Evolutionary conservation across 306 rosid species (phyloP), one percentile per base, ranked within the genome.

Genomic region (Quillaja saponaria): DNA sequence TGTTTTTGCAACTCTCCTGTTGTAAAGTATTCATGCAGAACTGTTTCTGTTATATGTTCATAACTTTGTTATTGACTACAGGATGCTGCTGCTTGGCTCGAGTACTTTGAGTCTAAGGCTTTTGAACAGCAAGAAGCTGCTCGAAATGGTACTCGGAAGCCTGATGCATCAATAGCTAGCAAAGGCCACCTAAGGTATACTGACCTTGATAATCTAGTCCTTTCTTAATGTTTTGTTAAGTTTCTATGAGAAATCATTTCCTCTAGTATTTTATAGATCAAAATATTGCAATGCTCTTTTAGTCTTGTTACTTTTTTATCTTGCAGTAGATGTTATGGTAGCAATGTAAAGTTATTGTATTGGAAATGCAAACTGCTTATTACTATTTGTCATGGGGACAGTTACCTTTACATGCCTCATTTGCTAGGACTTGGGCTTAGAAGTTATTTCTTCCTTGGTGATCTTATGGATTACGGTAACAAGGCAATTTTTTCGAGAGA

Each of bases 61-160:
- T 58, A 71, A 67, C 31, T 18, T 51, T 45, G 55, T 15, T 21
- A 63, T 54, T 75, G 45, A 57, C 55, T 46, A 66, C 77, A 94
- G 99, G 99, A 94, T 52, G 97, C 99, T 75, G 99, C 99, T 13
- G 99, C 99, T 55, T 94, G 99, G 99, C 97, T 94, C 35, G 99
- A 94, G 66, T 94, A 94, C 77, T 94, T 94, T 62, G 97, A 89
- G 80, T 94, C 99, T 76, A 94, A 94, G 90, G 97, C 97, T 82
- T 81, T 89, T 71, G 99, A 94, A 73, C 99, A 94, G 76, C 99
- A 94, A 84, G 99, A 94, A 80, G 99, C 97, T 74, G 97, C 96
- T 40, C 79, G 95, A 71, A 89, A 89, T 77, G 99, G 99, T 66
- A 89, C 96, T 61, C 86, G 87, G 54, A 94, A 89, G 70, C 99